Percentiles rank a stretch among this genome's conserved stretches.
Conservation (phyloP, 208 protist genomes). For the Borovskyia barvae region DNA sequence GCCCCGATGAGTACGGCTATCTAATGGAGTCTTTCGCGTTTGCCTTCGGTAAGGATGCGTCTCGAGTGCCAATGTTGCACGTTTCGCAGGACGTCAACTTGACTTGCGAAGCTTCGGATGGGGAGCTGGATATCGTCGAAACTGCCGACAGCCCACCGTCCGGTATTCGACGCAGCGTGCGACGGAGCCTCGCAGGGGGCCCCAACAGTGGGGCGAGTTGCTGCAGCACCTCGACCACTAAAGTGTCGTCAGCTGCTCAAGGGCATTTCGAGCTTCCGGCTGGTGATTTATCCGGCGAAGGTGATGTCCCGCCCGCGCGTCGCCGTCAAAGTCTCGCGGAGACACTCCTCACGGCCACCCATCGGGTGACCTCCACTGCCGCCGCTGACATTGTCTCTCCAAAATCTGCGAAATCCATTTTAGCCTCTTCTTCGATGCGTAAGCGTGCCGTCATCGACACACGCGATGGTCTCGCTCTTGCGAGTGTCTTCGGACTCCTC, state of each 20-base stretch:
- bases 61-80: slow-evolving; percentile 55
- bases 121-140: not conserved
- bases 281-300: not conserved
- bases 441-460: slow-evolving; percentile 41
- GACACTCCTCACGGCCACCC: slow-evolving; percentile 12
- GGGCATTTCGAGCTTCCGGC: not conserved
- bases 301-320: not conserved
- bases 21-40: slow-evolving; percentile 54
- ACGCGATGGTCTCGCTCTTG: slow-evolving; percentile 34
- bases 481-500: slow-evolving; percentile 53
- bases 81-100: slow-evolving; percentile 10
- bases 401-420: not conserved
- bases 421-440: not conserved
- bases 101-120: not conserved
- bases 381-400: not conserved
- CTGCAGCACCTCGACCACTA: not conserved
- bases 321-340: slow-evolving; percentile 25
- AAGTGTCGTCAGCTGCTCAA: not conserved
- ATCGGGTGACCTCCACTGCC: not conserved
- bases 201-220: not conserved
- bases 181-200: no score
- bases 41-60: slow-evolving; percentile 42
- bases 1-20: slow-evolving; percentile 58
- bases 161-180: slow-evolving; percentile 3
- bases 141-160: not conserved